Evolutionary conservation across 352 stramenopile species (phyloP).

Genomic region (Phytophthora chlamydospora): DNA sequence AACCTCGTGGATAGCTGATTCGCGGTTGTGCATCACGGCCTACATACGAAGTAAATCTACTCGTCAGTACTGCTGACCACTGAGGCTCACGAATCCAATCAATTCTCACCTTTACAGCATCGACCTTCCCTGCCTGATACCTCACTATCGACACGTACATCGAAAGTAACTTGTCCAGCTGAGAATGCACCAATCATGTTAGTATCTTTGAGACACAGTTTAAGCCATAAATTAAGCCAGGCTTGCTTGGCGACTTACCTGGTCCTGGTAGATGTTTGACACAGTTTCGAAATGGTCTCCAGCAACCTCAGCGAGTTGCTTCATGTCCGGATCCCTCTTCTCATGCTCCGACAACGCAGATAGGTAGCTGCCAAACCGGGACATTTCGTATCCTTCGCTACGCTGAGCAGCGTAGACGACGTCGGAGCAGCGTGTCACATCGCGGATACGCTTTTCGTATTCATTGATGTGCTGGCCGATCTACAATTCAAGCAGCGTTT

Average conservation of each 20-base stretch:
- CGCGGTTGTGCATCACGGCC: conserved; percentile 87
- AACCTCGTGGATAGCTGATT: conserved; percentile 86
- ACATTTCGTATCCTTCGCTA: conserved; percentile 88
- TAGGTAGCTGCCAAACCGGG: conserved; percentile 85
- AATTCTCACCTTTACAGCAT: conserved; percentile 78
- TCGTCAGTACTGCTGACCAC: not conserved
- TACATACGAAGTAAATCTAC: conserved; percentile 26
- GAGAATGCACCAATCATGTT: conserved; percentile 7
- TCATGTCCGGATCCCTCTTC: conserved; percentile 79
- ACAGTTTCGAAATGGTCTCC: conserved; percentile 87
- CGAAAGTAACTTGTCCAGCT: conserved; percentile 84
- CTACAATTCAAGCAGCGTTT: conserved; percentile 27
- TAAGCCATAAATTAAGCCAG: not conserved
- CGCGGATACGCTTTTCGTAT: conserved; percentile 83
- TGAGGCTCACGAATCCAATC: not conserved
- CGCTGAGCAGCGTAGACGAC: conserved; percentile 81
- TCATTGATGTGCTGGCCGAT: conserved; percentile 89
- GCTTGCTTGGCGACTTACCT: conserved; percentile 41
- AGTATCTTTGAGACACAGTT: not conserved
- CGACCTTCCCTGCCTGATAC: conserved; percentile 87
- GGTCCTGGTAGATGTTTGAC: conserved; percentile 88
- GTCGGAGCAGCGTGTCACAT: conserved; percentile 85
- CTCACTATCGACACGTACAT: conserved; percentile 89
- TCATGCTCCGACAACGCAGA: conserved; percentile 77
- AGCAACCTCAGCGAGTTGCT: conserved; percentile 62